phyloP scores from a whole-genome alignment of 2,329 filamentous ascomycete genomes.

The Colletotrichum sp. region DNA sequence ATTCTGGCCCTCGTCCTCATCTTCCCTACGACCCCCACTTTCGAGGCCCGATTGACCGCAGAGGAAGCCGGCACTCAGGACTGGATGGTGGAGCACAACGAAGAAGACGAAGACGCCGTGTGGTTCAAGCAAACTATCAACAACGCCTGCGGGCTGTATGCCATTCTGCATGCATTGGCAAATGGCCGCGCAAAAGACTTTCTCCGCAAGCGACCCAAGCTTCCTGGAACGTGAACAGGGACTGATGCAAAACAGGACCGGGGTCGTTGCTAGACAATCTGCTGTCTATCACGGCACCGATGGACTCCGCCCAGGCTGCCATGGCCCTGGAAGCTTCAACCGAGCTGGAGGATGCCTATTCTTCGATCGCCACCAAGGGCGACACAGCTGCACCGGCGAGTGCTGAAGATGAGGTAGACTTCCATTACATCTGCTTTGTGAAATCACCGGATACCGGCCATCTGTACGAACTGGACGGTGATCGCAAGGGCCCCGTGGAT shows the following conservation, averaged over 20 bases:
- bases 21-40: conserved; percentile 67
- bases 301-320: conserved; percentile 61
- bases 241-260: background rate
- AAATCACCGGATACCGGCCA: conserved; percentile 55
- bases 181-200: conserved; percentile 52
- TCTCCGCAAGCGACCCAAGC: conserved; percentile 35
- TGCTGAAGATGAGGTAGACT: conserved; percentile 67
- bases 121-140: conserved; percentile 78
- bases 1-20: conserved; percentile 70
- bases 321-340: conserved; percentile 68
- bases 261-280: conserved; percentile 50
- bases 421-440: conserved; percentile 77
- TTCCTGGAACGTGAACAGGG: background rate
- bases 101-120: conserved; percentile 64
- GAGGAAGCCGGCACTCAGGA: conserved; percentile 13
- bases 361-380: conserved; percentile 63
- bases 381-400: conserved; percentile 64
- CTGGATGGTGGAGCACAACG: conserved; percentile 29
- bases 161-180: conserved; percentile 65
- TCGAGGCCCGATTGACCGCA: conserved; percentile 58
- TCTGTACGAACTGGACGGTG: conserved; percentile 73
- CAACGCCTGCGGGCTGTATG: conserved; percentile 75
- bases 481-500: conserved; percentile 69
- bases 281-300: conserved; percentile 64
- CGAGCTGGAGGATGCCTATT: conserved; percentile 68